Evolutionary conservation across 169 alveolate genomes (phyloP), one percentile per base, ranked within the genome.

Genomic region (Theileria sp.): DNA sequence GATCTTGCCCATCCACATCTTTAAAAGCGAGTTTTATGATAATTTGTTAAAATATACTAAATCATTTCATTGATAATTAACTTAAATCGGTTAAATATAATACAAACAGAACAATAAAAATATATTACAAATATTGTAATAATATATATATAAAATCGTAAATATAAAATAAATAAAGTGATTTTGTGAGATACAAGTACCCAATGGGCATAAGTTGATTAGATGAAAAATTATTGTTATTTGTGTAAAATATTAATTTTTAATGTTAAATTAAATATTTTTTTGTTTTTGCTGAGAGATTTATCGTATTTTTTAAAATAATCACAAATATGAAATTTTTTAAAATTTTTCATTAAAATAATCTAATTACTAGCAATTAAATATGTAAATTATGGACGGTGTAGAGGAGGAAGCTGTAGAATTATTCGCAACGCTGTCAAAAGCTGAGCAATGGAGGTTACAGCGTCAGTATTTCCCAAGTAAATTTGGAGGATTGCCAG

Each of bases 1-100:
- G 64, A 95, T 95, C 86, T 93, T 94, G 79, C 94, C 94, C 81
- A 94, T 93, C 96, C 96, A 93, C 97, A 94, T 94, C 69, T 86
- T 92, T 71, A n/a, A 9, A 69, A 69, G 78, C 34, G 7, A 44
- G 34, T 67, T 21, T 36, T 67, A 23, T 32, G 28, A 72, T 30
- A 50, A 58, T 21, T 72, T 30, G 56, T 5, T 50, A 72, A 72
- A 72, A 67, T 34, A 15, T 67, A 30, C 15, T 67, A 26, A 38
- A 67, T 60, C 30, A 25, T 7, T 60, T 60, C 30, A 28, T 25
- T 60, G 0, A 0, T 17, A 28, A 60, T 23, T 1, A 15, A 26
- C 6, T 28, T 15, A 60, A 60, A 60, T 60, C 3, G 15, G 10
- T 25, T 60, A 60, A 60, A 60, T 60, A 28, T 60, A 15, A 17